phyloP scores from a whole-genome alignment of 2,329 filamentous ascomycete genomes.

The Arachnopeziza araneosa region DNA sequence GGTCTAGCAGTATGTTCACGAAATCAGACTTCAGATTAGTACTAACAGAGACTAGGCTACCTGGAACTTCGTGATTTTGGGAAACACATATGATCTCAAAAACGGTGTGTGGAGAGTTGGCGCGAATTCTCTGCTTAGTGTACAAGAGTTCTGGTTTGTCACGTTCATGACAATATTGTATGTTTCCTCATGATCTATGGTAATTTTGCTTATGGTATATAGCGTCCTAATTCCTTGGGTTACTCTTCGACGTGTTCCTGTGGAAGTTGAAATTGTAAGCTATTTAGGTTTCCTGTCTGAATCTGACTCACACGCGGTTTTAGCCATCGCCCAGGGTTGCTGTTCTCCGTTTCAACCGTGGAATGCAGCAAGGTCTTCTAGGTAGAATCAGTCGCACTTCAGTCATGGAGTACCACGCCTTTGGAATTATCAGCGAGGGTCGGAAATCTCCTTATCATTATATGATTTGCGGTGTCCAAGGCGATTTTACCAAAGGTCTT shows the following conservation, averaged over 20 bases:
- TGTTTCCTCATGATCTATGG: constrained; percentile 2
- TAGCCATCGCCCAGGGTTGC: constrained; percentile 38
- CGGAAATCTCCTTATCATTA: constrained; percentile 34
- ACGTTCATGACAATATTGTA: constrained; percentile 38
- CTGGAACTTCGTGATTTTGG: constrained; percentile 36
- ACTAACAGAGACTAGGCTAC: constrained; percentile 28
- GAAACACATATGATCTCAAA: constrained; percentile 35
- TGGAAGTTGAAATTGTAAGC: constrained; percentile 36
- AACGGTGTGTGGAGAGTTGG: constrained; percentile 31
- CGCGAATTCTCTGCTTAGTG: constrained; percentile 32
- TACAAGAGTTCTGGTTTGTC: constrained; percentile 38
- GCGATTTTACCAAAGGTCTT: constrained; percentile 36
- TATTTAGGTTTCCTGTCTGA: neutral
- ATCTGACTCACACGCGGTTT: constrained; percentile 16
- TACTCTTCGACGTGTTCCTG: constrained; percentile 35
- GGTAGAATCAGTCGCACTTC: constrained; percentile 38
- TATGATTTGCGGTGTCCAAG: constrained; percentile 40
- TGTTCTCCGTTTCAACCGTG: constrained; percentile 35
- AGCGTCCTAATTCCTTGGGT: constrained; percentile 37
- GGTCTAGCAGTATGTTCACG: constrained; percentile 32
- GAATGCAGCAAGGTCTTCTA: constrained; percentile 39
- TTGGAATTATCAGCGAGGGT: constrained; percentile 38
- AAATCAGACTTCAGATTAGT: neutral
- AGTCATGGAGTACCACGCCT: constrained; percentile 40
- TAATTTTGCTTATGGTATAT: constrained; percentile 15